Conservation (phyloP, 2,329 filamentous ascomycete genomes). For the Cordyceps farinosa region DNA sequence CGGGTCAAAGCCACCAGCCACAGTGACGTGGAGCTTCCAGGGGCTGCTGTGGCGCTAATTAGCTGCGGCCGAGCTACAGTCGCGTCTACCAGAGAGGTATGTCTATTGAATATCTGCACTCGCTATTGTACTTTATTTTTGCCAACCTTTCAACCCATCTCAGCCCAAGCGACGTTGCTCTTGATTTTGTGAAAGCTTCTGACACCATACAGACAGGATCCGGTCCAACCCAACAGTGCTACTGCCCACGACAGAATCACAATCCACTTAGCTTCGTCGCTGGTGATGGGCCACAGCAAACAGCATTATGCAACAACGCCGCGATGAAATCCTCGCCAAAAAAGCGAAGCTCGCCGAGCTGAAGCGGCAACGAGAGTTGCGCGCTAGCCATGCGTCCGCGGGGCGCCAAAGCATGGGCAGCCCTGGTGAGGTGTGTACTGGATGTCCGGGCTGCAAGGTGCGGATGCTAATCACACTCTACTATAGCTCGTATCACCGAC, state of each 20-base stretch:
- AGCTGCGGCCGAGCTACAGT: slow-evolving; percentile 10
- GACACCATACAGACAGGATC: not conserved
- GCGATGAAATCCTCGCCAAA: slow-evolving; percentile 95
- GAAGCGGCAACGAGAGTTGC: slow-evolving; percentile 83
- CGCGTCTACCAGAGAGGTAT: not conserved
- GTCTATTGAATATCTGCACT: not conserved
- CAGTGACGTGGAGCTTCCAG: slow-evolving; percentile 1
- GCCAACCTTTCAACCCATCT: not conserved
- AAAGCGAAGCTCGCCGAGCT: slow-evolving; percentile 95
- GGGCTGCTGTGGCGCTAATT: slow-evolving; percentile 13
- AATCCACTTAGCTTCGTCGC: not conserved
- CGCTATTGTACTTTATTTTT: not conserved
- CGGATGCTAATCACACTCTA: slow-evolving; percentile 21
- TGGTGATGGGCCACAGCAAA: slow-evolving; percentile 17
- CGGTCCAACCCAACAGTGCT: no score
- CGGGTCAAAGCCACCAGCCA: not conserved
- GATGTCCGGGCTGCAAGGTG: slow-evolving; percentile 14
- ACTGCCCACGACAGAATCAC: not conserved
- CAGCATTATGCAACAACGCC: slow-evolving; percentile 67
- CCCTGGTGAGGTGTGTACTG: slow-evolving; percentile 62
- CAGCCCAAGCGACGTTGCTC: not conserved
- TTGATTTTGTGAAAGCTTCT: not conserved
- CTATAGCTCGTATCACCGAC: slow-evolving; percentile 59
- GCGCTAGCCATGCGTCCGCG: slow-evolving; percentile 70
- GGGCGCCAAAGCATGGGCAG: slow-evolving; percentile 66